Percentiles rank a stretch among this genome's conserved stretches.
Conservation (phyloP, 345 rosid genomes). For the Erucastrum elatum region DNA sequence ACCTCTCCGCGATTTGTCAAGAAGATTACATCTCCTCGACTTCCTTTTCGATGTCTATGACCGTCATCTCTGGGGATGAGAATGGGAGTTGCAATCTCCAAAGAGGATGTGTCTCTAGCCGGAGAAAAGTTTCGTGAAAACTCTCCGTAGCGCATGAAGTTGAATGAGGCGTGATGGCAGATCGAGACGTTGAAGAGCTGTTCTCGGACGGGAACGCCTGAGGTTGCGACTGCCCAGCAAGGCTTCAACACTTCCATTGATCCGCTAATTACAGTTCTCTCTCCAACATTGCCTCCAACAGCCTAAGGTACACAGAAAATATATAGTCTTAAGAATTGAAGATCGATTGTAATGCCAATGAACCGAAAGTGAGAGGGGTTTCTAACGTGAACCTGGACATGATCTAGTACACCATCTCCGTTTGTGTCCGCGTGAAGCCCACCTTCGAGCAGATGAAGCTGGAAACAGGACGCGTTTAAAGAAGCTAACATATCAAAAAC, state of each 20-base stretch:
- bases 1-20: conserved; percentile 98
- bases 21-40: conserved; percentile 91
- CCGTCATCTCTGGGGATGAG: conserved; percentile 86
- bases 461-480: conserved; percentile 10
- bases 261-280: conserved; percentile 75
- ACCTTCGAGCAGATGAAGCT: conserved; percentile 98
- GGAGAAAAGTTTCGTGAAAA: conserved; percentile 68
- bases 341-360: neutral
- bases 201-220: conserved; percentile 92
- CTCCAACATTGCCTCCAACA: conserved; percentile 93
- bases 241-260: conserved; percentile 80
- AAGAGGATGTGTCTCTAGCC: conserved; percentile 54
- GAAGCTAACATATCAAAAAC: neutral
- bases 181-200: conserved; percentile 96
- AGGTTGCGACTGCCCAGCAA: conserved; percentile 97
- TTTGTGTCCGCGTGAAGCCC: conserved; percentile 99
- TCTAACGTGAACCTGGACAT: conserved; percentile 73
- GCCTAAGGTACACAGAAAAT: conserved; percentile 55
- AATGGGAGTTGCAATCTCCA: conserved; percentile 96
- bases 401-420: conserved; percentile 99
- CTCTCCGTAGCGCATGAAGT: conserved; percentile 81
- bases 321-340: conserved; percentile 3
- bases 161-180: conserved; percentile 81
- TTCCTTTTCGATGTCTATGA: conserved; percentile 62
- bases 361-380: neutral